phyloP scores from a whole-genome alignment of 768 basidiomycete genomes.

The Suillus paluster region DNA sequence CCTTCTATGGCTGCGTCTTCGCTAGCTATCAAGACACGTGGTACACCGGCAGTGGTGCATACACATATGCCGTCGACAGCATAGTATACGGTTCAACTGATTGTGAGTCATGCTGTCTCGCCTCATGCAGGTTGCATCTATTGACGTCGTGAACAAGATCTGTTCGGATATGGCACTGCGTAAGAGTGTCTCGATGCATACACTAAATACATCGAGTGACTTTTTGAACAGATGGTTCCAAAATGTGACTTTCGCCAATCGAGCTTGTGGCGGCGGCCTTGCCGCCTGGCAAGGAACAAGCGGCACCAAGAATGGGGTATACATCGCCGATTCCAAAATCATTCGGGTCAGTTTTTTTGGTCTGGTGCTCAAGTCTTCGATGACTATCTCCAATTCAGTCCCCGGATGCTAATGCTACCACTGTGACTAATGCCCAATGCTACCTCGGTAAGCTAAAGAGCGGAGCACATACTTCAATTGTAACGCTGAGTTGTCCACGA shows the following conservation, averaged over 20 bases:
- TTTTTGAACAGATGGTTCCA: conserved; percentile 56
- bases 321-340: conserved; percentile 57
- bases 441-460: conserved; percentile 48
- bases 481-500: neutral
- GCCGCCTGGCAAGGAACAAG: conserved; percentile 64
- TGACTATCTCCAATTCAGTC: conserved; percentile 41
- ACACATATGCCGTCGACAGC: conserved; percentile 64
- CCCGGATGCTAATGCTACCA: conserved; percentile 60
- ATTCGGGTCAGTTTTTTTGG: conserved; percentile 49
- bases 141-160: neutral
- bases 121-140: neutral
- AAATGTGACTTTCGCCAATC: conserved; percentile 58
- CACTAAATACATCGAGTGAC: neutral
- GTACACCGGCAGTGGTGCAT: conserved; percentile 62
- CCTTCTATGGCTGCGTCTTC: conserved; percentile 64
- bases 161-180: conserved; percentile 59
- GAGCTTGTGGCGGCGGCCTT: conserved; percentile 68
- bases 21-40: conserved; percentile 70
- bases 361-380: neutral
- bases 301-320: conserved; percentile 53
- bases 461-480: neutral
- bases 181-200: conserved; percentile 29
- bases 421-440: conserved; percentile 47
- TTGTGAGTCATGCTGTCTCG: conserved; percentile 44
- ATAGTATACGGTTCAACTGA: conserved; percentile 68